These are phyloP conservation scores for Perkinsus marinus DNA, from an alignment of 169 alveolate genomes.

Conservation along the genomic window DNA sequence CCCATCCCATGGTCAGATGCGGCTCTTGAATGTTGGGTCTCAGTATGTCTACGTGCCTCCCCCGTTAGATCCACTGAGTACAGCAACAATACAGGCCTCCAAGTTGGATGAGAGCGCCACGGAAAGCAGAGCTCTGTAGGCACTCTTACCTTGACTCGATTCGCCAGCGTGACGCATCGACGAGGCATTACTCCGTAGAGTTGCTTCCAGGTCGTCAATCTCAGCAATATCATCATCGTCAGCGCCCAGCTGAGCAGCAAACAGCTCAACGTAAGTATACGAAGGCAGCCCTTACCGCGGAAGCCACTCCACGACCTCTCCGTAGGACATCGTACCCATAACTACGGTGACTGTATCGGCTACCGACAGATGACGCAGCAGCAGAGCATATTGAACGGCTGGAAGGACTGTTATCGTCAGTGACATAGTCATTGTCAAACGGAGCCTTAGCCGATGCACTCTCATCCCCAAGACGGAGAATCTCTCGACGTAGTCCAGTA, in stretches of 20 bases:
- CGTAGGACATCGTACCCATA: neutral
- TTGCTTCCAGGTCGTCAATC: neutral
- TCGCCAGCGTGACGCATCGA: neutral
- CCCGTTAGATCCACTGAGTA: neutral
- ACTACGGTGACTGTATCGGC: neutral
- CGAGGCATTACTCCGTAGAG: neutral
- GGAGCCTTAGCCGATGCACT: neutral
- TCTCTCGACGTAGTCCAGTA: neutral
- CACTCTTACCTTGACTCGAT: neutral
- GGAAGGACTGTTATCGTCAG: neutral
- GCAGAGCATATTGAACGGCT: neutral
- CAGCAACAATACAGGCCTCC: neutral
- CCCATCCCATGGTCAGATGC: neutral
- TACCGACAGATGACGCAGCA: neutral
- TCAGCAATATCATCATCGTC: neutral
- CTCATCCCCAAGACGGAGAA: neutral
- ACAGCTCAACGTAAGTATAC: too few relatives aligned
- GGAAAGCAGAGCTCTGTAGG: neutral
- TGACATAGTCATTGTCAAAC: neutral
- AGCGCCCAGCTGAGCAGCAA: neutral
- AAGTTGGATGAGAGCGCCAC: neutral
- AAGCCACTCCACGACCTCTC: neutral
- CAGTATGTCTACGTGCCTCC: neutral
- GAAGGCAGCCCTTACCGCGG: neutral
- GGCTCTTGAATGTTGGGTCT: neutral